Evolutionary conservation across 225 moss, liverwort and hornwort species (phyloP), one percentile per base, ranked within the genome.

Genomic region (Anthoceros angustus): DNA sequence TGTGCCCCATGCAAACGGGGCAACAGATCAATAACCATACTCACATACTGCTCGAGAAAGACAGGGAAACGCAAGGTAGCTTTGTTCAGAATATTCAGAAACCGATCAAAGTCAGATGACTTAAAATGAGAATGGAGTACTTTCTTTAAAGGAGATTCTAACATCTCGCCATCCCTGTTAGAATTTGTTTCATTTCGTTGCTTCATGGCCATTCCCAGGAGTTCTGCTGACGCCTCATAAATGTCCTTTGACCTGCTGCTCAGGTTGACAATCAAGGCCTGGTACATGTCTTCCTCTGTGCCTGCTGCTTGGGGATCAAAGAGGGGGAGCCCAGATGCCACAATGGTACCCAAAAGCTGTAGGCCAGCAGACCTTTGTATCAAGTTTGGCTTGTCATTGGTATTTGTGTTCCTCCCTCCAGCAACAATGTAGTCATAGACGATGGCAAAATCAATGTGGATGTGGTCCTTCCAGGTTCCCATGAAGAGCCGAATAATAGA

Each of bases 211-310:
- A 90, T 84, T 24, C 93, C 93, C 43, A 93, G 42, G 63, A 93
- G 82, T 71, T 93, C 93, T 40, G 84, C 93, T 65, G 93, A 80
- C 66, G 93, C 90, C 80, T 93, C 93, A 71, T 87, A 93, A 16
- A 93, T 78, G 64, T 93, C 84, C 72, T 93, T 93, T 0, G 77
- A 73, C 64, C 71, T 83, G 11, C 80, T 79, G 71, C 46, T 84
- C 70, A 93, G 72, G 72, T 84, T 93, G 73, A 86, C 83, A 67
- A 93, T 78, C 63, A 93, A 70, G 41, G 81, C 86, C 69, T 84
- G 78, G 72, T 79, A 84, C 9, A 93, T 68, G 40, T 81, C 72
- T 66, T 80, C 85, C 70, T 90, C 90, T 42, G 84, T 76, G 73
- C 69, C 67, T 45, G 84, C 79, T 48, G 68, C 32, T 71, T 68